These are phyloP conservation scores for Fusarium albosuccineum DNA, from an alignment of 2,329 filamentous ascomycete genomes.

Conservation along the genomic window DNA sequence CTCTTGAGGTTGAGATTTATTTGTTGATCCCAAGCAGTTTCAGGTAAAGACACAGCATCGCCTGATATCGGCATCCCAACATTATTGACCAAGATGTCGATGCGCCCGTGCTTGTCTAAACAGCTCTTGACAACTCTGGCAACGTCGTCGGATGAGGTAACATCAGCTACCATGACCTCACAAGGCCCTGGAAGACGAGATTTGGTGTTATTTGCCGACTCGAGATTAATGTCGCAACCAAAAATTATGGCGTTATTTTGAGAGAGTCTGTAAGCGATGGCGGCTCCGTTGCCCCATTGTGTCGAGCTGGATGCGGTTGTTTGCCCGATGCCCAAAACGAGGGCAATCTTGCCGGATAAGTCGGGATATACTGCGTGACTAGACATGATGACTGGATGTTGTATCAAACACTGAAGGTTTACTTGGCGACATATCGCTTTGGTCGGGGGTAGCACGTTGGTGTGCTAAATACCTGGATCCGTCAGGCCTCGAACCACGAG, in stretches of 20 bases:
- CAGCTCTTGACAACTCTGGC: conserved; percentile 3
- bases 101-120: conserved; percentile 13
- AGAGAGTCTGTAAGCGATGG: conserved; percentile 1
- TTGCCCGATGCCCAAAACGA: neutral
- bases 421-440: no score
- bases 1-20: conserved; percentile 24
- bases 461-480: no score
- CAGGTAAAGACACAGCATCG: neutral
- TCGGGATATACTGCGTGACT: neutral
- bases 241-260: conserved; percentile 9
- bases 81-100: conserved; percentile 18
- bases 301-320: neutral
- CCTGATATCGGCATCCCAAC: conserved; percentile 6
- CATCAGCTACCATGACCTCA: neutral
- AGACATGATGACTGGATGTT: no score
- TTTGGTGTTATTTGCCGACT: conserved; percentile 2
- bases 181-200: neutral
- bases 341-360: neutral
- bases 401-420: no score
- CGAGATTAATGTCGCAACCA: conserved; percentile 9
- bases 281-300: conserved; percentile 17
- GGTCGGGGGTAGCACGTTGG: no score
- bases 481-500: no score
- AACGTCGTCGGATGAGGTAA: neutral
- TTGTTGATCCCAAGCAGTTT: neutral